Conservation (phyloP, 352 stramenopile species). For the Hyaloperonospora arabidopsidis region DNA sequence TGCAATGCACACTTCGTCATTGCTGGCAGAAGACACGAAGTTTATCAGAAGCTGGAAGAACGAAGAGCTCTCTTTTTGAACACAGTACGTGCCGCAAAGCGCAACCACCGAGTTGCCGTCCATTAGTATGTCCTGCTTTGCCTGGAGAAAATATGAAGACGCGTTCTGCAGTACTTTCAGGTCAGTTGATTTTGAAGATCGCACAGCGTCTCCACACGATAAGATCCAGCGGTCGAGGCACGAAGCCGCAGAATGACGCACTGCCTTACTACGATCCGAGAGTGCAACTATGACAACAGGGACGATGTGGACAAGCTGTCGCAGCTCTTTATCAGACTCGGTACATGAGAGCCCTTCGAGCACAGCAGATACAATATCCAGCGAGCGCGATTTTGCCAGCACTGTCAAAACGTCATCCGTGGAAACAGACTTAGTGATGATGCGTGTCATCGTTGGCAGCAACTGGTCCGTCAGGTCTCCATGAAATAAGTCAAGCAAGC, state of each 20-base stretch:
- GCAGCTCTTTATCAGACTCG: conserved; percentile 33
- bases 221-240: conserved; percentile 53
- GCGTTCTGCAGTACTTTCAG: conserved; percentile 32
- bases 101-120: conserved; percentile 47
- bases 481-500: conserved; percentile 48
- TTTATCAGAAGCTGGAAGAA: conserved; percentile 45
- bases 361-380: conserved; percentile 63
- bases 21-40: conserved; percentile 40
- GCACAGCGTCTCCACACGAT: conserved; percentile 22
- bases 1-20: conserved; percentile 37
- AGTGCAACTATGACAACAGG: conserved; percentile 64
- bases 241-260: conserved; percentile 53
- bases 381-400: conserved; percentile 47
- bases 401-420: conserved; percentile 36
- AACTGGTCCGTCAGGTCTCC: conserved; percentile 41
- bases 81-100: conserved; percentile 42
- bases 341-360: conserved; percentile 42
- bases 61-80: conserved; percentile 20
- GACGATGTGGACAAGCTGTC: conserved; percentile 42
- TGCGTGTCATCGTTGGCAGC: conserved; percentile 53
- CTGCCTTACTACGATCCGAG: conserved; percentile 30
- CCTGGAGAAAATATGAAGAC: conserved; percentile 40
- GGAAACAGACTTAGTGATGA: conserved; percentile 25
- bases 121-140: conserved; percentile 73
- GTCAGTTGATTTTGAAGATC: conserved; percentile 16